phyloP scores from a whole-genome alignment of 2,329 filamentous ascomycete species.

The Penicillium hordei region DNA sequence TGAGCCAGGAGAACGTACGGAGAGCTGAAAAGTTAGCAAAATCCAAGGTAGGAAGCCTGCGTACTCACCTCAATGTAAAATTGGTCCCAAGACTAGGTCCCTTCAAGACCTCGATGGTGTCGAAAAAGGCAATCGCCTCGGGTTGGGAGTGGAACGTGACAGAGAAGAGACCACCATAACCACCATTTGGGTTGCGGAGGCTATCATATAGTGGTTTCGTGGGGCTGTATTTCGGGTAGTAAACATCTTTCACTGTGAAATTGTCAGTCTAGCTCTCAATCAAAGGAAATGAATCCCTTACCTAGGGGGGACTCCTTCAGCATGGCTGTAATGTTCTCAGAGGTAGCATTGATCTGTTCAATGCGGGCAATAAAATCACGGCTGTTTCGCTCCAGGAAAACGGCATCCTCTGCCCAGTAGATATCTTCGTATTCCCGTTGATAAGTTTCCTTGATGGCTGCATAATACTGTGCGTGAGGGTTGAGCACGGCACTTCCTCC shows the following conservation, averaged over 20 bases:
- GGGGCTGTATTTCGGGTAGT: conserved; percentile 80
- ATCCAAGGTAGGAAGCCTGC: neutral
- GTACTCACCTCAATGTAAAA: conserved; percentile 71
- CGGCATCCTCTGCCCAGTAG: conserved; percentile 89
- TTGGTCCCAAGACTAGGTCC: conserved; percentile 95
- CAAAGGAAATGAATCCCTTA: conserved; percentile 27
- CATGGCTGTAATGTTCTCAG: conserved; percentile 76
- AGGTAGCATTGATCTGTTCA: conserved; percentile 79
- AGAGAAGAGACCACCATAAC: conserved; percentile 87
- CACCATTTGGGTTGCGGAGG: conserved; percentile 70
- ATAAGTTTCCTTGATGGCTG: conserved; percentile 65
- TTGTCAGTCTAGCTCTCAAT: conserved; percentile 11
- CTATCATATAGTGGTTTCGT: conserved; percentile 74
- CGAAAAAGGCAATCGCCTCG: conserved; percentile 79
- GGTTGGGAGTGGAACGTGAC: conserved; percentile 70
- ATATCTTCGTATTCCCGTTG: conserved; percentile 74
- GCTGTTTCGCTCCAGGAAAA: conserved; percentile 96
- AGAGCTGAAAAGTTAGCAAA: conserved; percentile 52
- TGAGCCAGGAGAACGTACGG: conserved; percentile 92
- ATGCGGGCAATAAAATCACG: conserved; percentile 84
- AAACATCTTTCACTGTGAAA: conserved; percentile 70
- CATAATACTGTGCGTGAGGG: conserved; percentile 69
- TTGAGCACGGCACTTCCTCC: conserved; percentile 72
- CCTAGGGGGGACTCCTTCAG: conserved; percentile 59
- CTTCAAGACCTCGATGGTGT: conserved; percentile 82